A percentile compares a stretch with the other conserved stretches of the same genome.
These are phyloP conservation scores for Tolypocladium sp. DNA, from an alignment of 2,329 filamentous ascomycete species.

Conservation along the genomic window DNA sequence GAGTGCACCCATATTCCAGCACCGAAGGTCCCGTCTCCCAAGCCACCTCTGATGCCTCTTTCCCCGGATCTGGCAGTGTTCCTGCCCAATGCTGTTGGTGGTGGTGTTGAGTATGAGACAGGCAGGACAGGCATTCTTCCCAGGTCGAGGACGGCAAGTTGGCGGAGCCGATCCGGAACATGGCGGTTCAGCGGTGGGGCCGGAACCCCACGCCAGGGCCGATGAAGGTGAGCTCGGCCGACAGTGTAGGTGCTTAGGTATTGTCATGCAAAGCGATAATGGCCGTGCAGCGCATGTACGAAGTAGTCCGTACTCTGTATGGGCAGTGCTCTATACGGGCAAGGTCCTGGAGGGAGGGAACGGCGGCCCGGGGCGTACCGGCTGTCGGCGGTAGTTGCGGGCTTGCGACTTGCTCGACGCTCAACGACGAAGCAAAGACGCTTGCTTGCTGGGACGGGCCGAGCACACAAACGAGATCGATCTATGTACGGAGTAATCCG, in stretches of 20 bases:
- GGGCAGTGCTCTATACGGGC: background rate
- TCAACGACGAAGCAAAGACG: no score
- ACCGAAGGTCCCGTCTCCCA: background rate
- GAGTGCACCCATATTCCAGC: background rate
- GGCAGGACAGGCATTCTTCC: background rate
- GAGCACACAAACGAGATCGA: background rate
- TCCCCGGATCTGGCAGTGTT: background rate
- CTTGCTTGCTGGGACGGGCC: background rate
- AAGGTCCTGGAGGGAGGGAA: background rate
- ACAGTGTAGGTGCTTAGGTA: background rate
- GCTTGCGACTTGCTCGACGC: background rate
- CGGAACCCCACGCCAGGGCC: background rate
- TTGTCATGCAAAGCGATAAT: background rate
- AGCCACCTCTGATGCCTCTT: background rate
- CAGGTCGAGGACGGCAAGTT: background rate
- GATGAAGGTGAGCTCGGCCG: background rate
- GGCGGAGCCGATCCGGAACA: slow-evolving; percentile 1
- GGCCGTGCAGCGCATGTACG: background rate
- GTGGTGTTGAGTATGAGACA: background rate
- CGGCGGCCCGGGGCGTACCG: background rate
- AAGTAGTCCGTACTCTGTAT: background rate
- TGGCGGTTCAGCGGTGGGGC: background rate
- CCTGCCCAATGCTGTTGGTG: background rate
- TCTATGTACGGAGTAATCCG: background rate
- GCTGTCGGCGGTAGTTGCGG: background rate